Base-by-base conservation (phyloP, 2,329 filamentous ascomycete species). In the Coniochaeta ligniaria region DNA sequence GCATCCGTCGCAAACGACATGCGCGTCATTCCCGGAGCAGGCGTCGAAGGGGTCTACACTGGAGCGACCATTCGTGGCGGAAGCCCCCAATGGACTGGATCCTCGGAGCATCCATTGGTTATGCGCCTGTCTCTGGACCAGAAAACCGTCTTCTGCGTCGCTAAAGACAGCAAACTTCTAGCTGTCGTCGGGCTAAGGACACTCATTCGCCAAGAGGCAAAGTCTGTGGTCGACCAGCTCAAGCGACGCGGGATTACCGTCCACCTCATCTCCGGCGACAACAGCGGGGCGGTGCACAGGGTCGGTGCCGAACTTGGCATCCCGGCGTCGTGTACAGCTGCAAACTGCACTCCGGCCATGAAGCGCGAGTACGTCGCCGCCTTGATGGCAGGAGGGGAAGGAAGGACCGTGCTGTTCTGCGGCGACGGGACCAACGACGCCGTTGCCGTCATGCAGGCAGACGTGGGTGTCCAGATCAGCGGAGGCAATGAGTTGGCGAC, bases 351-450 rank as follows among this genome's bases (percentile, higher is more conserved):
- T 0, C 81, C 80, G 0, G 70, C 70, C 1, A 77, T 80, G 60
- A 83, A 83, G 66, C 71, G 74, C 26, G 70, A 63, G 0, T 81
- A 82, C 62, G 73, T 83, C 58, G 68, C 74, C 20, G 50, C 56
- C 0, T 73, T 83, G 5, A 70, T 76, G 7, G 63, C 57, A 16
- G 52, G 50, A 31, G 61, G 63, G 50, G 38, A 61, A 0, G 65
- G 74, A 0, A 56, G 24, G 31, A 71, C 80, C 1, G 81, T 91
- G 20, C 72, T 92, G 6, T 93, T 94, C 71, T 82, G 83, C 58
- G 90, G 90, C 36, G 90, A 94, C 66, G 91, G 91, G 1, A 92
- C 88, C 16, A 94, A 94, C 70, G 90, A 94, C 67, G 88, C 90
- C 0, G 79, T 84, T 2, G 90, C 90, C 0, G 78, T 94, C 2